A percentile compares a stretch with the other conserved stretches of the same genome.
Conservation (phyloP, 345 rosid species). For the Eucalyptus urophylla region DNA sequence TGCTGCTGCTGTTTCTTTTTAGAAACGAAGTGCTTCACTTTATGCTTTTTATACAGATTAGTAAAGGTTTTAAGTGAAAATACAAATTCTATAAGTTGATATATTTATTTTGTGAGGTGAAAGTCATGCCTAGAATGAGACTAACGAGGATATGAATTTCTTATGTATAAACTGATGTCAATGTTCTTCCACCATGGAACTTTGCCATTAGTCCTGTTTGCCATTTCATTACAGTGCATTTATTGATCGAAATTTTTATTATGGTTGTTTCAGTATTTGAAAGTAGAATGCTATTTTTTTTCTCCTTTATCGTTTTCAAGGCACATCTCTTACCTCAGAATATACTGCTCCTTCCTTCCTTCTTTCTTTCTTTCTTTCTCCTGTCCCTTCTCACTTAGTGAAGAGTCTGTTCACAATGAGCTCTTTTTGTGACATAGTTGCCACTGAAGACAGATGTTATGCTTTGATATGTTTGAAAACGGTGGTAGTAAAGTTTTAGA, state of each 20-base stretch:
- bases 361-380: background rate
- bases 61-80: background rate
- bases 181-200: background rate
- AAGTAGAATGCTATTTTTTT: background rate
- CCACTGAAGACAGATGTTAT: background rate
- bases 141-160: background rate
- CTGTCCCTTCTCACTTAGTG: background rate
- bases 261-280: background rate
- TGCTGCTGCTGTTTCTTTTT: background rate
- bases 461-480: background rate
- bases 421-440: background rate
- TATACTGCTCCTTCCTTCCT: background rate
- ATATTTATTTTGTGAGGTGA: background rate
- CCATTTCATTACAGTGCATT: background rate
- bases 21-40: background rate
- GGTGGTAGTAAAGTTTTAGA: background rate
- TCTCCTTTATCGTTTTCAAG: background rate
- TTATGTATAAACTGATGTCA: background rate
- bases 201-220: background rate
- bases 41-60: background rate
- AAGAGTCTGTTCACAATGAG: background rate
- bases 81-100: background rate
- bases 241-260: background rate
- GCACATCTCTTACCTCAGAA: background rate
- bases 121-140: background rate